Evolutionary conservation across 208 protist genomes (phyloP).

Genomic region (Trypanosoma lewisi): DNA sequence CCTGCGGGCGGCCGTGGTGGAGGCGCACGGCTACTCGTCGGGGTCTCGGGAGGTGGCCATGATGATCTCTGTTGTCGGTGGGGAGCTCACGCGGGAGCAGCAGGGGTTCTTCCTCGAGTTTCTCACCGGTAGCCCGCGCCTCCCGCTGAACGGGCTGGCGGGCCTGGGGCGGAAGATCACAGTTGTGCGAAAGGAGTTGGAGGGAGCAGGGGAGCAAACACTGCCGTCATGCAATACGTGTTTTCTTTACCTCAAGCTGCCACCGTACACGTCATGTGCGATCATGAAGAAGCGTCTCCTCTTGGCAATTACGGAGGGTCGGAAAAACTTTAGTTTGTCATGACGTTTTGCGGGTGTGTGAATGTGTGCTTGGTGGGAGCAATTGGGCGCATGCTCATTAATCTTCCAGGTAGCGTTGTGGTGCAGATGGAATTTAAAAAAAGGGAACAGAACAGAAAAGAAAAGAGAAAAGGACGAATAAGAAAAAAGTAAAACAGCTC

Average conservation of each 20-base stretch:
- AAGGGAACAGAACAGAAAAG: background rate
- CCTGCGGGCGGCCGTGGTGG: conserved; percentile 46
- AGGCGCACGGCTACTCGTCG: conserved; percentile 80
- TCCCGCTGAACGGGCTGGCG: conserved; percentile 78
- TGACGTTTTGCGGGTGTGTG: conserved; percentile 23
- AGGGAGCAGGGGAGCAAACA: conserved; percentile 55
- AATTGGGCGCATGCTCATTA: background rate
- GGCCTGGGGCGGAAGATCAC: conserved; percentile 76
- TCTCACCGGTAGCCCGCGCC: conserved; percentile 74
- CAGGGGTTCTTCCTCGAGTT: conserved; percentile 89
- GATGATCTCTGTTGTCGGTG: conserved; percentile 70
- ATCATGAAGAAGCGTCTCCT: conserved; percentile 74
- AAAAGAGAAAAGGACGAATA: background rate
- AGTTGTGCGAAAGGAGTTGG: conserved; percentile 83
- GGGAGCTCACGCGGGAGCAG: conserved; percentile 55
- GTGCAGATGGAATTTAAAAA: background rate
- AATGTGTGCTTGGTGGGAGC: background rate
- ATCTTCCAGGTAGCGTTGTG: background rate
- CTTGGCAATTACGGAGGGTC: conserved; percentile 76
- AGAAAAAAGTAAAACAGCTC: background rate
- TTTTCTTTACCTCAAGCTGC: conserved; percentile 91
- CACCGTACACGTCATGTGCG: conserved; percentile 68
- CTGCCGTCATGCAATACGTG: conserved; percentile 92
- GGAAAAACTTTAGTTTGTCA: conserved; percentile 87
- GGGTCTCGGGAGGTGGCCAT: conserved; percentile 59